Base-by-base conservation (phyloP, 1,284 basidiomycete genomes). In the Apiotrichum brassicae region DNA sequence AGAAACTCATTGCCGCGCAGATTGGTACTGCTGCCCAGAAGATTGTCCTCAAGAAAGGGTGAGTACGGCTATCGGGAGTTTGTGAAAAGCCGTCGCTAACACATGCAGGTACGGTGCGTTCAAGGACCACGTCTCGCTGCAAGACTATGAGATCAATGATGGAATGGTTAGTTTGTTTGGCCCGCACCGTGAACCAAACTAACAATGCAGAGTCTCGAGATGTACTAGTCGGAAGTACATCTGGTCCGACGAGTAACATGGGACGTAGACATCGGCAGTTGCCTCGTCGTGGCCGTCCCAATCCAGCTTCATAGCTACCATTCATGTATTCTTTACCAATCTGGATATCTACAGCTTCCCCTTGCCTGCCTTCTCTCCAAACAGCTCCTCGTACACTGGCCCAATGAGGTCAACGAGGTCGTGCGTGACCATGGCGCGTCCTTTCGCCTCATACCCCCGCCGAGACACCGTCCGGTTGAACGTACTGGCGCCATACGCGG, bases 11-110 rank as follows among this genome's bases (percentile, higher is more conserved):
- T 59, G 92, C 87, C 2, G 93, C 92, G 3, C 94, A 98, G 74
- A 97, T 84, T 0, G 95, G 94, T 41, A 97, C 93, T 3, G 83
- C 88, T 64, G 68, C 74, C 9, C 75, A 74, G 38, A 93, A 97
- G 81, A 97, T 98, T 55, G 81, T 86, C 64, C 76, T 98, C 47
- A 98, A 97, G 83, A 97, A 97, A 81, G 97, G 92, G 92, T 86
- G 57, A 54, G 84, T 73, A 8, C 28, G n/a, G n/a, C n/a, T 14
- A 30, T 8, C 9, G 8, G 16, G 19, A 34, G 18, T n/a, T 16
- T 18, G 33, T 9, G 5, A 6, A 1, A 25, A 3, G 14, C 34
- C 12, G 23, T 14, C 16, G 20, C 37, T 41, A 22, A 34, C 26
- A 4, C 12, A 20, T 7, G n/a, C 51, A 90, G 88, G 89, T 92